Base-by-base conservation (phyloP, 1,139 yeast species). In the Yarrowia galli region DNA sequence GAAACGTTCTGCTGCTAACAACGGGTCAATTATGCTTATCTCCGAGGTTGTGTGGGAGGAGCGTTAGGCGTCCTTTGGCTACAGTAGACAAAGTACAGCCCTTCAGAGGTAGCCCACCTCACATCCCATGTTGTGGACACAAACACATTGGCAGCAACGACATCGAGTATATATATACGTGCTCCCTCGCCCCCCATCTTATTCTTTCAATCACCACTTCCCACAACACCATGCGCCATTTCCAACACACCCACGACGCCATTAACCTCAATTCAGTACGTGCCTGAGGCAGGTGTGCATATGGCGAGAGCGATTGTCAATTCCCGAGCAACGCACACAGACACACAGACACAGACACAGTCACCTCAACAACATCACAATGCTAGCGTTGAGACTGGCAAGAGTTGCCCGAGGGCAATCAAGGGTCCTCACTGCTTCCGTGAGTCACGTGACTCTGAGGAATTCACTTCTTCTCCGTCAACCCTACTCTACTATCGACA, bases 221-320 rank as follows among this genome's bases (percentile, higher is more conserved):
- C 45, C 10, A 8, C 23, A 22, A 18, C 10, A 4, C 16, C 12
- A 5, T 46, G 53, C 53, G 53, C 36, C 53, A 46, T 46, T 45
- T 23, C 16, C 32, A 10, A 28, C 32, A 28, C 32, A 28, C 8
- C 32, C 32, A 28, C 32, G 32, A 28, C 32, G 6, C 42, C 16
- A 46, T 53, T 54, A 38, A 54, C 48, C 48, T 54, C 61, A 38
- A 54, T 12, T 3, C 61, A 54, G 46, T 40, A 40, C 61, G 23
- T 23, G 61, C 61, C 61, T 54, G 61, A 54, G 61, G 9, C n/a
- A 28, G 38, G n/a, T 54, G n/a, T 54, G 48, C 56, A 28, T 28
- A 28, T n/a, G 32, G 10, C n/a, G n/a, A n/a, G n/a, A n/a, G n/a
- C 32, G 10, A 15, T 4, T 20, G 16, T 45, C 18, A 46, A 25